A percentile compares a stretch with the other conserved stretches of the same genome.
phyloP scores from a whole-genome alignment of 441 rosid species.

The Sinapis alba region DNA sequence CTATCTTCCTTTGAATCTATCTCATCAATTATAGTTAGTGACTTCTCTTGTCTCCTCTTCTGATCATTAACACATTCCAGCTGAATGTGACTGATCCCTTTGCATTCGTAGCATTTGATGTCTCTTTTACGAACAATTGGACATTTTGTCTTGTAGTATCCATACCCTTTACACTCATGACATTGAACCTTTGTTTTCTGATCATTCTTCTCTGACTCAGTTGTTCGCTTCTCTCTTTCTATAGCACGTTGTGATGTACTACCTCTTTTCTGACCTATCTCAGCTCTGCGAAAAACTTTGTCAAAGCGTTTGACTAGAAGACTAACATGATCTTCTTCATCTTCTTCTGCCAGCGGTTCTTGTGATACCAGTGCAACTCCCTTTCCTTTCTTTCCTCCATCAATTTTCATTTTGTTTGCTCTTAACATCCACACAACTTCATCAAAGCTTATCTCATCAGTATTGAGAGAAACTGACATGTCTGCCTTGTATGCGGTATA shows the following conservation, averaged over 20 bases:
- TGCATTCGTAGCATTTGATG: background rate
- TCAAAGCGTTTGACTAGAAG: too few species aligned
- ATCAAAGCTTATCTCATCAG: too few species aligned
- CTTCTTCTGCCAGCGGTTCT: too few species aligned
- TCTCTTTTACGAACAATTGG: background rate
- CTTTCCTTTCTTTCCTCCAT: too few species aligned
- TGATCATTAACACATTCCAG: background rate
- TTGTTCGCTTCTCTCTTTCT: background rate
- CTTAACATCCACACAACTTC: too few species aligned
- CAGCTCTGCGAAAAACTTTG: background rate
- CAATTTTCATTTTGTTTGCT: too few species aligned
- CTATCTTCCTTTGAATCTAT: background rate
- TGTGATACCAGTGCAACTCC: too few species aligned
- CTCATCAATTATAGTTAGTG: background rate
- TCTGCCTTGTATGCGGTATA: too few species aligned
- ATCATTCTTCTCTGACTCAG: background rate
- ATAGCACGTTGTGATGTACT: background rate
- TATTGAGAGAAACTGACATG: too few species aligned
- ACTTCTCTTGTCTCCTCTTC: background rate
- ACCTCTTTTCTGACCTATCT: background rate
- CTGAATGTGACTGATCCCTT: background rate
- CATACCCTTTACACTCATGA: background rate
- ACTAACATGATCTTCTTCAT: too few species aligned
- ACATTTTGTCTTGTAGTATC: background rate
- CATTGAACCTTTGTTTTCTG: background rate